These are phyloP conservation scores for Neonectria magnoliae DNA, from an alignment of 2,329 filamentous ascomycete genomes.

Conservation along the genomic window DNA sequence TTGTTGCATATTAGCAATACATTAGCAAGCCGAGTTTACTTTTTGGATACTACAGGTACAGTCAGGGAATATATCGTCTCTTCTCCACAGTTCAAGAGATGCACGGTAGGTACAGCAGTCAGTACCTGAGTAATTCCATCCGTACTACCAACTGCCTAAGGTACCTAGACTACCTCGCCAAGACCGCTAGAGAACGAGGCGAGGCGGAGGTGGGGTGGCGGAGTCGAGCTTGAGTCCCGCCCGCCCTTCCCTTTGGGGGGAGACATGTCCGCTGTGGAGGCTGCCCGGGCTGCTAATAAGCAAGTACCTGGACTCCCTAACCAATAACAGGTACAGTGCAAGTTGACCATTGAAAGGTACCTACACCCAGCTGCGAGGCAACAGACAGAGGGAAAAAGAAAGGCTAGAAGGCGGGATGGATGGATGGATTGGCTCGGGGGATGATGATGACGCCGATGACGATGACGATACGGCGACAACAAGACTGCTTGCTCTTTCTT, in stretches of 20 bases:
- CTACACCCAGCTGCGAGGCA: background rate
- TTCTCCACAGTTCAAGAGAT: background rate
- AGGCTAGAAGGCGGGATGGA: background rate
- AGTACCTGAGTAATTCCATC: background rate
- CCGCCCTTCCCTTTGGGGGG: background rate
- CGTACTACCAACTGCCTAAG: too few relatives aligned
- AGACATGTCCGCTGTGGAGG: background rate
- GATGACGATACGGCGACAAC: background rate
- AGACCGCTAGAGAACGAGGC: slow-evolving; percentile 10
- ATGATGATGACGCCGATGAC: background rate
- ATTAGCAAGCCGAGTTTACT: background rate
- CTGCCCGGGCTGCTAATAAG: background rate
- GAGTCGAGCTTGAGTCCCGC: slow-evolving; percentile 2
- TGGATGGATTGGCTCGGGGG: background rate
- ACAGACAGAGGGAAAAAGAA: background rate
- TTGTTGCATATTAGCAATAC: background rate
- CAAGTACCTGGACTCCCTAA: background rate
- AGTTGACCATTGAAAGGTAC: background rate
- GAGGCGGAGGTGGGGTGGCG: slow-evolving; percentile 10
- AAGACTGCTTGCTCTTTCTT: background rate
- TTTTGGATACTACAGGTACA: background rate
- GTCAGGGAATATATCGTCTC: too few relatives aligned
- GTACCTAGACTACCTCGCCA: background rate
- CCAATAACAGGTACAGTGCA: background rate
- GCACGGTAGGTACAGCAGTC: background rate